Conservation (phyloP, 495 filamentous ascomycete genomes). For the Penicillium goetzii region DNA sequence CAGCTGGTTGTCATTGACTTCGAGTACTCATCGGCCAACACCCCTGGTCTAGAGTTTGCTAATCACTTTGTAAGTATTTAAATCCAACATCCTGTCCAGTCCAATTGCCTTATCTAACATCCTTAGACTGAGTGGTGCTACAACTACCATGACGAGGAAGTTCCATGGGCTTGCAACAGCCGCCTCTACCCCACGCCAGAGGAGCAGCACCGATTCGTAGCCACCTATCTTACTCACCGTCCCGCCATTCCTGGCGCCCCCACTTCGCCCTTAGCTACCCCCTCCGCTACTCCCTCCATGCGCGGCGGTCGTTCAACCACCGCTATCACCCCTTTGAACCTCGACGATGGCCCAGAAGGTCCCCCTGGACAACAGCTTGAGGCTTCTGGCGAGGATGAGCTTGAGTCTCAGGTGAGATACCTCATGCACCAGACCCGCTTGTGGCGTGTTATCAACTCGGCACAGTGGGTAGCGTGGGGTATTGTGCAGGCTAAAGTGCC, state of each 20-base stretch:
- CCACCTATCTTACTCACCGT: constrained; percentile 81
- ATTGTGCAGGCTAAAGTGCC: constrained; percentile 90
- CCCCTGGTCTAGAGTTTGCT: constrained; percentile 87
- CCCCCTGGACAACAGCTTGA: constrained; percentile 53
- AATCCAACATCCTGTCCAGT: neutral
- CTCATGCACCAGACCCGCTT: constrained; percentile 76
- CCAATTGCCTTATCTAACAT: constrained; percentile 4
- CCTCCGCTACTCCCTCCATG: constrained; percentile 48
- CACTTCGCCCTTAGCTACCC: constrained; percentile 58
- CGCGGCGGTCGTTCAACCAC: constrained; percentile 38
- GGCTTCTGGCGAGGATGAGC: constrained; percentile 56
- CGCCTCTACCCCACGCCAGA: constrained; percentile 72
- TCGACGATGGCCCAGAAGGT: constrained; percentile 38
- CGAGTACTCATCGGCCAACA: constrained; percentile 93
- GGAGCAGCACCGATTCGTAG: constrained; percentile 83
- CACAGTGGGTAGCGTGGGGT: constrained; percentile 95
- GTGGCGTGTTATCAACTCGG: constrained; percentile 86
- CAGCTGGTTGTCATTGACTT: constrained; percentile 98
- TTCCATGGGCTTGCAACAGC: constrained; percentile 69
- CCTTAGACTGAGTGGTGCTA: constrained; percentile 88
- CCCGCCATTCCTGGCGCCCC: constrained; percentile 57
- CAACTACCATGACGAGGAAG: constrained; percentile 79
- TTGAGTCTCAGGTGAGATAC: constrained; percentile 65
- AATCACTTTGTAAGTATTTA: constrained; percentile 81
- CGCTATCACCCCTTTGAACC: constrained; percentile 39